These are phyloP conservation scores for Aspergillus sp. DNA, from an alignment of 2,329 filamentous ascomycete species.

Conservation along the genomic window DNA sequence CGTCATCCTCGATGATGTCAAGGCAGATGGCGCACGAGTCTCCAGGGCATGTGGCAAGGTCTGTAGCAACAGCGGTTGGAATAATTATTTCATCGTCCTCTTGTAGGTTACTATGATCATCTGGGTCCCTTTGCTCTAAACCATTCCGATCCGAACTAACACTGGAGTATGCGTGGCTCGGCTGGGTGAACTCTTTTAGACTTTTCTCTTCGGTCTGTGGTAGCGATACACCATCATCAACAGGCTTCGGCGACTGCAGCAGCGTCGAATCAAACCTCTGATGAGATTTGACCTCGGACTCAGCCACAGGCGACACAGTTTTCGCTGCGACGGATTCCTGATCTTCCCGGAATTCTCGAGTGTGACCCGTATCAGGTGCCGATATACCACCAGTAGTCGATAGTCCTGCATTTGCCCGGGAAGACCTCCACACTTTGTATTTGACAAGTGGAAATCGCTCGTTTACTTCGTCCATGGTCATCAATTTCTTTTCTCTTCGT, in stretches of 20 bases:
- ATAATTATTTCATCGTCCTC: conserved; percentile 78
- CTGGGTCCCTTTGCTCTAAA: conserved; percentile 23
- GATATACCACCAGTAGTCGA: conserved; percentile 82
- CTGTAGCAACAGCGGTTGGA: conserved; percentile 75
- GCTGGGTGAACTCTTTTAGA: not conserved
- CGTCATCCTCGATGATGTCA: conserved; percentile 89
- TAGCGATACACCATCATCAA: conserved; percentile 14
- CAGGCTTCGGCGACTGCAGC: conserved; percentile 15
- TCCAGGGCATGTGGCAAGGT: conserved; percentile 76
- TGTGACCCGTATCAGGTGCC: conserved; percentile 67
- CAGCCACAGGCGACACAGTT: conserved; percentile 18
- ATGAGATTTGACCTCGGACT: conserved; percentile 24
- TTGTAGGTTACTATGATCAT: conserved; percentile 59
- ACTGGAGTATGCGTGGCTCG: not conserved
- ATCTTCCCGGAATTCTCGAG: conserved; percentile 65
- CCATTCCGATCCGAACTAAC: conserved; percentile 5
- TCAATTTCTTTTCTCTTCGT: conserved; percentile 93
- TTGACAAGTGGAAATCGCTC: conserved; percentile 93
- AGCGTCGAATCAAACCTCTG: conserved; percentile 15
- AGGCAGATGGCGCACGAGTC: conserved; percentile 97
- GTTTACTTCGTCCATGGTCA: conserved; percentile 99
- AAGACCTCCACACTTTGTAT: conserved; percentile 92
- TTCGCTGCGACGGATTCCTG: conserved; percentile 26
- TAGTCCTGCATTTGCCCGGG: conserved; percentile 77
- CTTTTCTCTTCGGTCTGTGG: conserved; percentile 21